A percentile compares a stretch with the other conserved stretches of the same genome.
phyloP scores from a whole-genome alignment of 2,329 filamentous ascomycete genomes.

The Leptographium radiaticola region DNA sequence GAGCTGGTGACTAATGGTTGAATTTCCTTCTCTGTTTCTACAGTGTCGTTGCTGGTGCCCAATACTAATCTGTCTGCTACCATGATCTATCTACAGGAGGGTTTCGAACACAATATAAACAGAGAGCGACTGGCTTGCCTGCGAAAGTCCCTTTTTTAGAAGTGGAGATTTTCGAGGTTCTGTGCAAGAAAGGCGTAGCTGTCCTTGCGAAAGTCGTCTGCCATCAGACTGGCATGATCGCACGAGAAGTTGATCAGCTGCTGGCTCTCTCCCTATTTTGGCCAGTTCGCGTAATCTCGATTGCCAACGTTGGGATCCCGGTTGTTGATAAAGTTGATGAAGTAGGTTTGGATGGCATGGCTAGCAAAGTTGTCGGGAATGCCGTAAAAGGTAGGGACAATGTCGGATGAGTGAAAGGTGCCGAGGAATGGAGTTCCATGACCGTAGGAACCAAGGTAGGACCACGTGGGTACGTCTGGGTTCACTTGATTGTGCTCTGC shows the following conservation, averaged over 20 bases:
- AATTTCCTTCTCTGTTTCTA: not conserved
- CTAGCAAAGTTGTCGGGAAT: conserved; percentile 49
- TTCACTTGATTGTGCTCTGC: conserved; percentile 28
- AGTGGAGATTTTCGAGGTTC: conserved; percentile 8
- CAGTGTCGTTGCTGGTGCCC: no score
- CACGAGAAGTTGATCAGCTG: conserved; percentile 36
- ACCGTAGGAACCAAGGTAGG: conserved; percentile 61
- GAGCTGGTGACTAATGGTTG: not conserved
- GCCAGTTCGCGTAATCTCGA: conserved; percentile 25
- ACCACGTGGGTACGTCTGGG: conserved; percentile 54
- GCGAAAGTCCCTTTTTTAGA: not conserved
- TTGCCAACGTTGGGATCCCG: conserved; percentile 52
- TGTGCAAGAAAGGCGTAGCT: conserved; percentile 13
- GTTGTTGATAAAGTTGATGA: conserved; percentile 58
- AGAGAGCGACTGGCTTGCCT: not conserved
- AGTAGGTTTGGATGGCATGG: conserved; percentile 51
- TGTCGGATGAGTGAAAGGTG: conserved; percentile 60
- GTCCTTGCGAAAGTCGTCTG: conserved; percentile 17
- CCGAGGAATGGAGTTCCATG: conserved; percentile 60
- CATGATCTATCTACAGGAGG: not conserved
- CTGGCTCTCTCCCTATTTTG: conserved; percentile 27
- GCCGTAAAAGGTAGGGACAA: conserved; percentile 57
- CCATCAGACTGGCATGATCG: conserved; percentile 11
- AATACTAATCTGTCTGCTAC: not conserved
- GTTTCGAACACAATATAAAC: not conserved